These are phyloP conservation scores for Juncus inflexus DNA, from an alignment of 176 grass and related monocot species.

Conservation along the genomic window DNA sequence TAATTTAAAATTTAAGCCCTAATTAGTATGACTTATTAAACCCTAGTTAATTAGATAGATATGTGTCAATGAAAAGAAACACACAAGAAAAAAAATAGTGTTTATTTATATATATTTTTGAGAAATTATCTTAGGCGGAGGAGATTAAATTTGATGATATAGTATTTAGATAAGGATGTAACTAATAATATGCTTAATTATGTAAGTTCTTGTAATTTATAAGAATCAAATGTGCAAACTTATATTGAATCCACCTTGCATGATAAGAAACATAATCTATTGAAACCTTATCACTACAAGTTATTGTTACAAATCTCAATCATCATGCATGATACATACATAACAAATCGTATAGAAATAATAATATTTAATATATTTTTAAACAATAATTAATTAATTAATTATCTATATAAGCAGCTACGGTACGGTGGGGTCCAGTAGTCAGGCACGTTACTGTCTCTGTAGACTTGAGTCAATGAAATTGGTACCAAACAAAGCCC, in stretches of 20 bases:
- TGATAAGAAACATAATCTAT: neutral
- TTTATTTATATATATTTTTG: no score
- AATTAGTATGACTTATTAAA: slow-evolving; percentile 3
- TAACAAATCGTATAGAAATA: slow-evolving; percentile 9
- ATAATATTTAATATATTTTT: slow-evolving; percentile 11
- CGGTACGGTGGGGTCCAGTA: slow-evolving; percentile 75
- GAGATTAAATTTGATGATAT: no score
- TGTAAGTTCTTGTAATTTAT: no score
- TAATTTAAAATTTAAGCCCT: slow-evolving; percentile 54
- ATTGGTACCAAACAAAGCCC: slow-evolving; percentile 83
- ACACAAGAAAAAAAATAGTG: no score
- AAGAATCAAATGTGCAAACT: neutral
- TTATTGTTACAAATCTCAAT: neutral
- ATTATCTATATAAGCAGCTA: slow-evolving; percentile 61
- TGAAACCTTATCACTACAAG: neutral
- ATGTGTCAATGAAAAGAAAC: no score
- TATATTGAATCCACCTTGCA: neutral
- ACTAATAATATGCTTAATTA: no score
- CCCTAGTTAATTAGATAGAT: neutral
- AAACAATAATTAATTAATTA: slow-evolving; percentile 17
- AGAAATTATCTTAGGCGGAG: no score
- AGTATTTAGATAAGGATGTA: no score
- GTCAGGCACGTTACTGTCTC: slow-evolving; percentile 60
- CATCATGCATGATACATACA: slow-evolving; percentile 16
- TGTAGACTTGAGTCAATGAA: slow-evolving; percentile 67